Conservation (phyloP, 2,329 filamentous ascomycete species). For the Pyricularia sp. region DNA sequence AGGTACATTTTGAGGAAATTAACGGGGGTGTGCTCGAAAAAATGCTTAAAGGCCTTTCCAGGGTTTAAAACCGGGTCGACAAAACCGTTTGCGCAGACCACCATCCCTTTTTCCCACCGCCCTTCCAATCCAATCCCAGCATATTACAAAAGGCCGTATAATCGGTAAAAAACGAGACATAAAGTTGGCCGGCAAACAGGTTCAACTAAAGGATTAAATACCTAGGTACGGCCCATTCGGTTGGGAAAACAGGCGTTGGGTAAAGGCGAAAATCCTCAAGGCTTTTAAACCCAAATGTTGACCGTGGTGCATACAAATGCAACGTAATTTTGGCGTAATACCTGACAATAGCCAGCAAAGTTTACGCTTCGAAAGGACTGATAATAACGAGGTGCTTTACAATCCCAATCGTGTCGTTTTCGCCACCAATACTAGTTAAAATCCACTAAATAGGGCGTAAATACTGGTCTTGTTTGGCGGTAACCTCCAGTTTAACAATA, state of each 20-base stretch:
- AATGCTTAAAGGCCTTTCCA: background rate
- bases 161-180: slow-evolving; percentile 41
- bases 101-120: background rate
- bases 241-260: slow-evolving; percentile 20
- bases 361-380: slow-evolving; percentile 51
- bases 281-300: slow-evolving; percentile 22
- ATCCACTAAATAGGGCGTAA: slow-evolving; percentile 43
- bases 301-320: slow-evolving; percentile 41
- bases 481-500: slow-evolving; percentile 18
- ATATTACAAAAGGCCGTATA: slow-evolving; percentile 43
- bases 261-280: slow-evolving; percentile 38
- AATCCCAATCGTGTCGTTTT: background rate
- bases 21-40: background rate
- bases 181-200: slow-evolving; percentile 60
- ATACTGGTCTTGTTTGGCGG: background rate
- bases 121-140: slow-evolving; percentile 26
- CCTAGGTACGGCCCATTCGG: slow-evolving; percentile 11
- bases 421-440: slow-evolving; percentile 21
- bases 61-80: background rate
- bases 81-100: background rate
- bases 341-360: slow-evolving; percentile 30
- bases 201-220: slow-evolving; percentile 42
- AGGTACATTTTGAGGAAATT: slow-evolving; percentile 21
- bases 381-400: slow-evolving; percentile 37
- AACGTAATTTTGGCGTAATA: slow-evolving; percentile 26